Percentiles rank a stretch among this genome's conserved stretches.
These are phyloP conservation scores for Prunus yedoensis DNA, from an alignment of 331 rosid species.

Conservation along the genomic window DNA sequence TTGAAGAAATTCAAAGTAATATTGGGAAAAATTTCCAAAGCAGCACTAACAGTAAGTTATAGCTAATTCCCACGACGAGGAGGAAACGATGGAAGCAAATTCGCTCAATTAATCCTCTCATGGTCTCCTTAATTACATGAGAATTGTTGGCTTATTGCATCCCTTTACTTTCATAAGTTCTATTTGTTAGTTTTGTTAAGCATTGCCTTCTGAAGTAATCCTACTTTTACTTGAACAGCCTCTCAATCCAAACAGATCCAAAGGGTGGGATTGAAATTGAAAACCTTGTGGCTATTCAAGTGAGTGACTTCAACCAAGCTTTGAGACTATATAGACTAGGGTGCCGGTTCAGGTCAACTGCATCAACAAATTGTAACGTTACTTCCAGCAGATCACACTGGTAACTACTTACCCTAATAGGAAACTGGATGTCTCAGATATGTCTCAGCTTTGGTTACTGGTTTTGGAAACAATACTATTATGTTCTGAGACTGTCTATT, in stretches of 20 bases:
- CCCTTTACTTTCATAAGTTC: not conserved
- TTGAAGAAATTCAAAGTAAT: too few species aligned
- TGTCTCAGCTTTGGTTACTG: constrained; percentile 2
- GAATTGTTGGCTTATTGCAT: not conserved
- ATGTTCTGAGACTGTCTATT: not conserved
- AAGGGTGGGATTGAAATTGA: constrained; percentile 37
- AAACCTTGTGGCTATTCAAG: constrained; percentile 39
- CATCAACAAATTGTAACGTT: constrained; percentile 37
- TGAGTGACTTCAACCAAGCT: constrained; percentile 37
- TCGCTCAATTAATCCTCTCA: constrained; percentile 1
- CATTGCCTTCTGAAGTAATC: constrained; percentile 11
- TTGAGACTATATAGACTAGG: constrained; percentile 37
- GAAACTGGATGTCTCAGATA: not conserved
- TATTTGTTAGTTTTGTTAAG: not conserved
- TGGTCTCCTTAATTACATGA: not conserved
- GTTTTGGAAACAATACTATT: not conserved
- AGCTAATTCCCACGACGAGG: not conserved
- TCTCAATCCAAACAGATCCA: constrained; percentile 35
- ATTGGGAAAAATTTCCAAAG: not conserved
- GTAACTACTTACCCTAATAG: constrained; percentile 21
- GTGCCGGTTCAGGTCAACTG: constrained; percentile 40
- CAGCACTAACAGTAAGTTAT: not conserved
- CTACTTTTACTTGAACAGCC: constrained; percentile 24
- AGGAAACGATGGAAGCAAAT: not conserved
- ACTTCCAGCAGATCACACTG: constrained; percentile 48